Evolutionary conservation across 441 rosid species (phyloP).

Genomic region (Cnidoscolus chayamansa): DNA sequence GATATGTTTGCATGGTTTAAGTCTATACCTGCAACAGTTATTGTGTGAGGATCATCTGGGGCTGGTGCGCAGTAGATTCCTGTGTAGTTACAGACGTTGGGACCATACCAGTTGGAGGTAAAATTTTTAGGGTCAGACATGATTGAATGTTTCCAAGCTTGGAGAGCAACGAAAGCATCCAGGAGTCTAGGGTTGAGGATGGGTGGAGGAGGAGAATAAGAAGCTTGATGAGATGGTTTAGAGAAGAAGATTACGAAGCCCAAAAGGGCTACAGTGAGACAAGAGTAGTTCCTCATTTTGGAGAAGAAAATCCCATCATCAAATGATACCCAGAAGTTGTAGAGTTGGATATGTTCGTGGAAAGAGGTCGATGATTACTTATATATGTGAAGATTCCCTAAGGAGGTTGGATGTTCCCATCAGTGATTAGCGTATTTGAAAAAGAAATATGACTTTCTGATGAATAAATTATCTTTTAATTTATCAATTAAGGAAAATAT

Average conservation of each 20-base stretch:
- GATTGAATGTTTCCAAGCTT: slow-evolving; percentile 68
- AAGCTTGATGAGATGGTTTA: slow-evolving; percentile 28
- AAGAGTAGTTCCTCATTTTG: slow-evolving; percentile 29
- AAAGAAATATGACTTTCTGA: slow-evolving; percentile 12
- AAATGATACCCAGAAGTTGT: neutral
- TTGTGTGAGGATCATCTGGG: slow-evolving; percentile 41
- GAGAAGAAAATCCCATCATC: neutral
- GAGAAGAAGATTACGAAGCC: slow-evolving; percentile 27
- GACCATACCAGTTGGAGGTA: slow-evolving; percentile 71
- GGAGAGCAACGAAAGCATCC: slow-evolving; percentile 65
- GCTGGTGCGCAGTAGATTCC: slow-evolving; percentile 76
- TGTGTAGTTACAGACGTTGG: slow-evolving; percentile 72
- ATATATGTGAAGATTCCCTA: neutral
- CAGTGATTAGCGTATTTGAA: slow-evolving; percentile 12
- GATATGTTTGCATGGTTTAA: slow-evolving; percentile 60
- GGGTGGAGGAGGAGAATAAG: slow-evolving; percentile 19
- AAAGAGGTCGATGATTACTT: neutral
- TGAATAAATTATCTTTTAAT: slow-evolving; percentile 13
- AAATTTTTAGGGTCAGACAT: slow-evolving; percentile 60
- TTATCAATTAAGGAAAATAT: neutral
- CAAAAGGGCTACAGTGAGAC: slow-evolving; percentile 23
- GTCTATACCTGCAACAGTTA: slow-evolving; percentile 74
- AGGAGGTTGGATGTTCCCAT: slow-evolving; percentile 23
- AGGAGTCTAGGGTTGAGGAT: slow-evolving; percentile 55
- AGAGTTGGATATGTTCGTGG: neutral